These are phyloP conservation scores for Cordyceps farinosa DNA, from an alignment of 2,329 filamentous ascomycete species.

Conservation along the genomic window DNA sequence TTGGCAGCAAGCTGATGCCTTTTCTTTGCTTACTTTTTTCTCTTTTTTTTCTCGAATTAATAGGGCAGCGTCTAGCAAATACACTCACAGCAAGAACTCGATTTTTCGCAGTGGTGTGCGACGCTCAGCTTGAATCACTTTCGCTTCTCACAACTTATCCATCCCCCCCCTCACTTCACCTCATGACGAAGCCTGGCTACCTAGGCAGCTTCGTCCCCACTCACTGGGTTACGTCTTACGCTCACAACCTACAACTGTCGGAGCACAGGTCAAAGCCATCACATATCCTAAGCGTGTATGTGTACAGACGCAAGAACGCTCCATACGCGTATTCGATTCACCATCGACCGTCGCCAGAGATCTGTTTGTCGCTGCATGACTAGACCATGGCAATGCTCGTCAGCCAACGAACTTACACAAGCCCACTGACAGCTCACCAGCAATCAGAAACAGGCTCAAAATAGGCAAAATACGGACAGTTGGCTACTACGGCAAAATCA, in stretches of 20 bases:
- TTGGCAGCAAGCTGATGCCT: no score
- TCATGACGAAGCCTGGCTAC: background rate
- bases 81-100: background rate
- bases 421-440: background rate
- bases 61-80: background rate
- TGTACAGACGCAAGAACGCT: background rate
- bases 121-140: background rate
- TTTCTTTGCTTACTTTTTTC: no score
- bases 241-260: background rate
- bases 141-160: background rate
- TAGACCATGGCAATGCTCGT: background rate
- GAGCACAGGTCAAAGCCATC: no score
- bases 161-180: background rate
- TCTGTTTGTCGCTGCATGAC: no score
- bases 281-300: no score
- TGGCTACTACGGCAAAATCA: slow-evolving; percentile 24
- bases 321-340: background rate
- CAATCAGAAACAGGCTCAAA: background rate
- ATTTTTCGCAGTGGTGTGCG: no score
- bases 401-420: background rate
- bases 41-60: no score
- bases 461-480: slow-evolving; percentile 13
- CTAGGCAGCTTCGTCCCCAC: background rate
- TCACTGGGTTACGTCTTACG: background rate
- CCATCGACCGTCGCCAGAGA: no score